These are phyloP conservation scores for Symbiotaphrina buchneri DNA, from an alignment of 495 filamentous ascomycete species.

Conservation along the genomic window DNA sequence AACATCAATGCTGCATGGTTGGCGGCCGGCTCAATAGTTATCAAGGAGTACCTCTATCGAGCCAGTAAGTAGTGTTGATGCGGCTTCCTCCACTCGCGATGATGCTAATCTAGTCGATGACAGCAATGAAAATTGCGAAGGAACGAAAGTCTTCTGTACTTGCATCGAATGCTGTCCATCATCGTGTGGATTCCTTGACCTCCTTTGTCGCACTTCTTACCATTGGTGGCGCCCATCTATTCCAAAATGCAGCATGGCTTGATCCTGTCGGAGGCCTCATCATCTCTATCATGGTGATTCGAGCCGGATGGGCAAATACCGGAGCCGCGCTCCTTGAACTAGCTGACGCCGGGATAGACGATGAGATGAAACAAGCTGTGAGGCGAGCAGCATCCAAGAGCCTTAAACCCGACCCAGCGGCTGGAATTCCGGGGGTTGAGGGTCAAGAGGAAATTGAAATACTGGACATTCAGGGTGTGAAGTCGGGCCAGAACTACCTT, in stretches of 20 bases:
- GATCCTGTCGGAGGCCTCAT: slow-evolving; percentile 87
- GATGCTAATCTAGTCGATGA: slow-evolving; percentile 2
- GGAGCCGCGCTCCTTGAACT: slow-evolving; percentile 61
- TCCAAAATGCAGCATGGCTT: slow-evolving; percentile 67
- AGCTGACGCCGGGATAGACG: slow-evolving; percentile 70
- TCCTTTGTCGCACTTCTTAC: slow-evolving; percentile 76
- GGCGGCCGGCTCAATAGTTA: slow-evolving; percentile 67
- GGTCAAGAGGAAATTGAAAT: slow-evolving; percentile 31
- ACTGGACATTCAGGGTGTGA: slow-evolving; percentile 62
- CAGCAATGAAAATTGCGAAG: slow-evolving; percentile 90
- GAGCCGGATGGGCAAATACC: slow-evolving; percentile 75
- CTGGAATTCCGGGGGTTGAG: slow-evolving; percentile 7
- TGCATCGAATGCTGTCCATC: slow-evolving; percentile 91
- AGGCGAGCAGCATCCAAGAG: slow-evolving; percentile 34
- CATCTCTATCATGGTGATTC: slow-evolving; percentile 82
- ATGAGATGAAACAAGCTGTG: slow-evolving; percentile 54
- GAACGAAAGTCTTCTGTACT: slow-evolving; percentile 88
- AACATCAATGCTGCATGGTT: slow-evolving; percentile 89
- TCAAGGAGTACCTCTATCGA: slow-evolving; percentile 95
- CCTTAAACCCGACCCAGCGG: slow-evolving; percentile 16
- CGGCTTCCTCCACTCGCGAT: no score
- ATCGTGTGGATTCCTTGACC: slow-evolving; percentile 86
- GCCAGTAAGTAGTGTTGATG: slow-evolving; percentile 45
- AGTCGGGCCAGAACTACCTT: slow-evolving; percentile 86
- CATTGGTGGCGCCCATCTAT: slow-evolving; percentile 73